A percentile compares a stretch with the other conserved stretches of the same genome.
These are phyloP conservation scores for Senna siamea DNA, from an alignment of 306 rosid species.

Conservation along the genomic window DNA sequence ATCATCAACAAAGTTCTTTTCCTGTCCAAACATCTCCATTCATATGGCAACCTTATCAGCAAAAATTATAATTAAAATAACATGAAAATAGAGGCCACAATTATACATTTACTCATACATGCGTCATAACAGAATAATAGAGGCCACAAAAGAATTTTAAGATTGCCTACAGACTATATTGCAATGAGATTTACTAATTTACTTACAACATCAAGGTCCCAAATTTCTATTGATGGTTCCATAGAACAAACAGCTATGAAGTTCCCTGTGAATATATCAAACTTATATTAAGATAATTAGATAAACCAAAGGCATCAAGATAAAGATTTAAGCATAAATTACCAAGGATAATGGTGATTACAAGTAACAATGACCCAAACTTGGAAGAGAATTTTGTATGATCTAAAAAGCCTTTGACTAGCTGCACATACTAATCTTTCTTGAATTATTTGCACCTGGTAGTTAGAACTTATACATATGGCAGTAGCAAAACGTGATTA, in stretches of 20 bases:
- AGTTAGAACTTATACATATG: background rate
- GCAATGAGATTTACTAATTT: slow-evolving; percentile 15
- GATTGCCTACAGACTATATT: slow-evolving; percentile 4
- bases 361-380: slow-evolving; percentile 4
- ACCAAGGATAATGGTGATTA: background rate
- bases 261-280: slow-evolving; percentile 63
- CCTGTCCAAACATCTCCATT: slow-evolving; percentile 44
- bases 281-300: slow-evolving; percentile 21
- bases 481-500: background rate
- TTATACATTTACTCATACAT: too few species aligned
- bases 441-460: background rate
- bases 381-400: background rate
- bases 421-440: background rate
- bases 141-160: too few species aligned
- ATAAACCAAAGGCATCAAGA: slow-evolving; percentile 24
- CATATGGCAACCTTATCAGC: slow-evolving; percentile 27
- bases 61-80: slow-evolving; percentile 2
- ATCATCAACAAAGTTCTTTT: slow-evolving; percentile 35
- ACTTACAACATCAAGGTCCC: slow-evolving; percentile 96
- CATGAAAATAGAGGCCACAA: too few species aligned
- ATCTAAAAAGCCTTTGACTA: slow-evolving; percentile 1
- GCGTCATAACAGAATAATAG: too few species aligned
- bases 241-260: slow-evolving; percentile 86
- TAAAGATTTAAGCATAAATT: slow-evolving; percentile 28
- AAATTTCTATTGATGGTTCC: slow-evolving; percentile 90